Base-by-base conservation (phyloP, 2,329 filamentous ascomycete species). In the Onygena corvina region DNA sequence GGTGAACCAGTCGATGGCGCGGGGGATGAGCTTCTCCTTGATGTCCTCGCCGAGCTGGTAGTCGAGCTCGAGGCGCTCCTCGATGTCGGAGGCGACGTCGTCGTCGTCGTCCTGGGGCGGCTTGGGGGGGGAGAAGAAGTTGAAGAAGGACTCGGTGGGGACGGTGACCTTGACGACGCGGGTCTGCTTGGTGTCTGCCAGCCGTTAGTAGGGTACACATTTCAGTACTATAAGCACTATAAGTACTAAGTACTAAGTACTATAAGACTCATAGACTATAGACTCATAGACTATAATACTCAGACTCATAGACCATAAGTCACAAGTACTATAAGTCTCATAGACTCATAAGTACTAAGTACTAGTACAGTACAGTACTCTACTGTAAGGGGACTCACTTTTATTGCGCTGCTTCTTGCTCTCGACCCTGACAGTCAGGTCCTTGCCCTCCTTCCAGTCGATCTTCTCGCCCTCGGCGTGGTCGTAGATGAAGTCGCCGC, bases 331-430 rank as follows among this genome's bases (percentile, higher is more conserved):
- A n/a, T n/a, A n/a, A n/a, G n/a, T n/a, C n/a, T n/a, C n/a, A n/a
- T n/a, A n/a, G n/a, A n/a, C n/a, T n/a, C n/a, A n/a, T n/a, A n/a
- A n/a, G n/a, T n/a, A n/a, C n/a, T n/a, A n/a, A n/a, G n/a, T n/a
- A n/a, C n/a, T n/a, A n/a, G n/a, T n/a, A n/a, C n/a, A n/a, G n/a
- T n/a, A n/a, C n/a, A n/a, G n/a, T n/a, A n/a, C n/a, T n/a, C n/a
- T n/a, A n/a, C n/a, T n/a, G n/a, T n/a, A n/a, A 18, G 9, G 9
- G 14, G n/a, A 67, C 80, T 73, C 76, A 98, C 92, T 96, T 81
- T 96, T 98, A 75, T 98, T 98, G 57, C 92, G 81, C 75, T 98
- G 92, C 78, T 98, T 98, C 81, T 98, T 98, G 77, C 87, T 93
- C 77, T 98, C 92, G 53, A 96, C 75, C 58, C 86, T 83, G 57